A percentile compares a stretch with the other conserved stretches of the same genome.
Conservation (phyloP, 2,329 filamentous ascomycete species). For the Phaeomoniella chlamydospora region DNA sequence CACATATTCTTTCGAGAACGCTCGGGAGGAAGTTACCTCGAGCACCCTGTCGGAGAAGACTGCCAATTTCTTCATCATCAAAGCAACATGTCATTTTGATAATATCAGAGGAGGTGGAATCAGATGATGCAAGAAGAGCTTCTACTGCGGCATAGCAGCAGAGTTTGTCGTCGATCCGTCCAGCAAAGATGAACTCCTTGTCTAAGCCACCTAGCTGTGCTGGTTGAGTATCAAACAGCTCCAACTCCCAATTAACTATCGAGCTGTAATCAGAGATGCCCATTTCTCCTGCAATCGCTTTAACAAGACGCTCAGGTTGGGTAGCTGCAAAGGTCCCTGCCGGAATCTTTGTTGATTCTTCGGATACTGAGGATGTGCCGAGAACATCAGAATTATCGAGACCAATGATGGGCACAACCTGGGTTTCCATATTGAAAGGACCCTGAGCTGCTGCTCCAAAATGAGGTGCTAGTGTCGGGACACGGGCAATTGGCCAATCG, state of each 20-base stretch:
- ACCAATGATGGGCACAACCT: slow-evolving; percentile 88
- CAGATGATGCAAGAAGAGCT: slow-evolving; percentile 57
- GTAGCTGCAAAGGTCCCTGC: slow-evolving; percentile 62
- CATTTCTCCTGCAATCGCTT: slow-evolving; percentile 67
- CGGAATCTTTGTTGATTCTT: slow-evolving; percentile 14
- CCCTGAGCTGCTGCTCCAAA: slow-evolving; percentile 60
- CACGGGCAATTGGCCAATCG: slow-evolving; percentile 83
- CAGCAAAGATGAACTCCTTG: slow-evolving; percentile 87
- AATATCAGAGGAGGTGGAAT: slow-evolving; percentile 36
- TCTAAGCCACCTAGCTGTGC: slow-evolving; percentile 73
- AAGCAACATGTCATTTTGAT: slow-evolving; percentile 91
- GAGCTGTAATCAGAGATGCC: slow-evolving; percentile 54
- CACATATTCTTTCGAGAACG: slow-evolving; percentile 67
- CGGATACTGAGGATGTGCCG: slow-evolving; percentile 10
- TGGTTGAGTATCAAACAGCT: slow-evolving; percentile 83
- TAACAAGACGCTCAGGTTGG: slow-evolving; percentile 74
- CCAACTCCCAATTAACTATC: slow-evolving; percentile 93
- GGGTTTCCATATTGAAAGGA: slow-evolving; percentile 73
- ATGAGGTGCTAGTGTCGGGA: slow-evolving; percentile 85
- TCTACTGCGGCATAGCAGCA: slow-evolving; percentile 87
- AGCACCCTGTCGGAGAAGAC: slow-evolving; percentile 77
- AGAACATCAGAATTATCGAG: slow-evolving; percentile 56
- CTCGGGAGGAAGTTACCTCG: slow-evolving; percentile 74
- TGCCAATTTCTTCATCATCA: slow-evolving; percentile 94
- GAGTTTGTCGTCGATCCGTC: slow-evolving; percentile 93